Conservation (phyloP, 306 rosid genomes). For the Cucumis hystrix region DNA sequence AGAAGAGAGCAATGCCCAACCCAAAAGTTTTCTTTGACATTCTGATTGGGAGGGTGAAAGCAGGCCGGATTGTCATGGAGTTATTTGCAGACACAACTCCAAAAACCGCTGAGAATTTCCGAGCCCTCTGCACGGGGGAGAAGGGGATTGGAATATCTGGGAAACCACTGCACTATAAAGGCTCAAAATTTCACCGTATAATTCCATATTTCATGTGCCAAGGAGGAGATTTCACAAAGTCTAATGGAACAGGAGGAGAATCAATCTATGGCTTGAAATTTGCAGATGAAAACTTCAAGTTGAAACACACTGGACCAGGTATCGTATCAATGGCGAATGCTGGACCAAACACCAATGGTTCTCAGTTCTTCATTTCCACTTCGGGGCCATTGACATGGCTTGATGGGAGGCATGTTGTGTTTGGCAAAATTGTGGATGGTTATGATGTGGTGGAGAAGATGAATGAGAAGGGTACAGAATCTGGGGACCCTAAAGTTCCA, state of each 20-base stretch:
- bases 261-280: slow-evolving; percentile 67
- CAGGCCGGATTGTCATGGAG: slow-evolving; percentile 68
- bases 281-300: slow-evolving; percentile 57
- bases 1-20: slow-evolving; percentile 34
- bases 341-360: slow-evolving; percentile 64
- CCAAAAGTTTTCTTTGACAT: slow-evolving; percentile 82
- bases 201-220: slow-evolving; percentile 81
- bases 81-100: slow-evolving; percentile 63
- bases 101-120: slow-evolving; percentile 78
- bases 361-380: slow-evolving; percentile 76
- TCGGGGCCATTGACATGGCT: slow-evolving; percentile 43
- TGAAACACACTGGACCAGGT: slow-evolving; percentile 71
- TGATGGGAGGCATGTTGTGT: slow-evolving; percentile 82
- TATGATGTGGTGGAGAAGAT: slow-evolving; percentile 50
- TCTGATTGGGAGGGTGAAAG: slow-evolving; percentile 59
- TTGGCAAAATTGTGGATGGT: slow-evolving; percentile 80
- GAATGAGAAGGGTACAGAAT: slow-evolving; percentile 48
- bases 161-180: slow-evolving; percentile 57
- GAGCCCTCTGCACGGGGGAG: slow-evolving; percentile 79
- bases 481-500: slow-evolving; percentile 15
- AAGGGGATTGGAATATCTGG: slow-evolving; percentile 59
- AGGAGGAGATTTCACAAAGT: slow-evolving; percentile 75
- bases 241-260: slow-evolving; percentile 87
- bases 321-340: slow-evolving; percentile 85
- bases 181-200: slow-evolving; percentile 64